These are phyloP conservation scores for Xanthoconium stramineum DNA, from an alignment of 768 basidiomycete species.

Conservation along the genomic window DNA sequence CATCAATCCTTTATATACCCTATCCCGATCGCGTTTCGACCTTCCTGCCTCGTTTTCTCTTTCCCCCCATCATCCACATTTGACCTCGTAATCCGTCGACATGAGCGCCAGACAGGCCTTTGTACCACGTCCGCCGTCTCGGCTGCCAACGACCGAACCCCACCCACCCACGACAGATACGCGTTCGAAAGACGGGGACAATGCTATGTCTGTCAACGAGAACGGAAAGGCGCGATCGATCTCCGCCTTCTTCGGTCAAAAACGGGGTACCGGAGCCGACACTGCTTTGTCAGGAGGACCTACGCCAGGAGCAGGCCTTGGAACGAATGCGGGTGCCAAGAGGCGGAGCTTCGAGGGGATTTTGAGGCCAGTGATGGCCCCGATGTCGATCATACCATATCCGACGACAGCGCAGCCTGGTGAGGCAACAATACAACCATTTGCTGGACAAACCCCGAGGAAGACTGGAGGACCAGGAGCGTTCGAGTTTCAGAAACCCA, in stretches of 20 bases:
- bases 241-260: conserved; percentile 22
- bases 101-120: conserved; percentile 31
- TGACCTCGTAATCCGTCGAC: background rate
- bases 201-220: background rate
- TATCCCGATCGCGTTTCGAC: background rate
- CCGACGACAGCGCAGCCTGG: conserved; percentile 6
- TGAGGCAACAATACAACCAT: conserved; percentile 1
- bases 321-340: background rate
- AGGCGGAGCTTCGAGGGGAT: conserved; percentile 27
- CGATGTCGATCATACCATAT: conserved; percentile 25
- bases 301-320: conserved; percentile 5
- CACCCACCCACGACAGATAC: conserved; percentile 1
- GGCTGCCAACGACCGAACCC: conserved; percentile 5
- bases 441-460: conserved; percentile 19
- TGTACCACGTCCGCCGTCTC: conserved; percentile 19
- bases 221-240: conserved; percentile 21
- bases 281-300: background rate
- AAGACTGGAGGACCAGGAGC: conserved; percentile 7
- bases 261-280: conserved; percentile 5
- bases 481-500: conserved; percentile 15
- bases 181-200: conserved; percentile 5
- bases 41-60: background rate
- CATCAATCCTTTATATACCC: conserved; percentile 1
- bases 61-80: background rate
- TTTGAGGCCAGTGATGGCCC: conserved; percentile 17